Evolutionary conservation across 306 rosid species (phyloP), one percentile per base, ranked within the genome.

Genomic region (Dryas drummondii): DNA sequence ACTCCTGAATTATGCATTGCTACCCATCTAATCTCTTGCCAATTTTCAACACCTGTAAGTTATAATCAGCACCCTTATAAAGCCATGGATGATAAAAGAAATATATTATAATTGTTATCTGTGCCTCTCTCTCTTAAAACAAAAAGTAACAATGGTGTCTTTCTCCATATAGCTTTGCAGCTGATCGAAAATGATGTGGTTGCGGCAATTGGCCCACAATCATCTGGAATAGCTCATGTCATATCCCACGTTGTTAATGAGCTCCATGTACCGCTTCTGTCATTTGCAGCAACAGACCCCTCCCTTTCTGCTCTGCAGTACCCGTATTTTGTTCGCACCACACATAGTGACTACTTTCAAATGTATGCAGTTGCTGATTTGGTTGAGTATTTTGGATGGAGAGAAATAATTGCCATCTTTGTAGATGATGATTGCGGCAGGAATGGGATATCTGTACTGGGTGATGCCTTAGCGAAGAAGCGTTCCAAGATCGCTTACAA

Each of bases 231-330:
- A 83, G 89, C 92, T 52, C 99, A 96, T 82, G 78, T 90, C 62
- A 90, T 92, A 65, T 87, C 98, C 67, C 99, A 96, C n/a, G 93
- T 92, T 26, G 89, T 77, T 17, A 86, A 87, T 71, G 98, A 96
- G 85, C 98, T 96, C 81, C 97, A 89, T 37, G 74, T 96, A 46
- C 99, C 99, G 1, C 96, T 96, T 73, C 73, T 96, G 50, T 92
- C 98, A 64, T 96, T 92, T 72, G 97, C 82, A 63, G 92, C 99
- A 32, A 96, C 99, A 14, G 97, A 96, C 66, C 98, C 98, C 14
- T 79, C 91, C 53, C 91, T 96, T 52, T 78, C 93, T 19, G 81
- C 99, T 5, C 83, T 86, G 57, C 97, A 96, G 82, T 96, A 86
- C 78, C 93, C 96, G 1, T 96, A 85, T 79, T 90, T 92, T 46